Evolutionary conservation across 805 yeast genomes (phyloP), one percentile per base, ranked within the genome.

Genomic region (Nakazawaea pomicola): DNA sequence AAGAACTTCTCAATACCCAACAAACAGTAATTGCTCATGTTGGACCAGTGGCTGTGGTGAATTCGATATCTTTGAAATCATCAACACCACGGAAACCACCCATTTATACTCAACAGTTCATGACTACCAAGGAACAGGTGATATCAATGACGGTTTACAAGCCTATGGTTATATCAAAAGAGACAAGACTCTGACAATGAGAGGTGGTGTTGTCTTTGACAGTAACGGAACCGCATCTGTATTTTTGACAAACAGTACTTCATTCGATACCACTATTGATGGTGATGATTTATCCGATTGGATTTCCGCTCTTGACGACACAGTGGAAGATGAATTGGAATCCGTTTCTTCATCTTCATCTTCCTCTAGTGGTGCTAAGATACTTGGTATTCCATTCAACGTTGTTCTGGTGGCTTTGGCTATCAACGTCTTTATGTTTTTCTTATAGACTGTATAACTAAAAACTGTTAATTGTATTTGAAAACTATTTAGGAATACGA

Each of bases 21-120:
- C 62, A 4, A 76, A 76, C 49, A 62, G 65, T 28, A 77, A 76
- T 55, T 83, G 89, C 59, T 80, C 88, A 6, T 79, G 88, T 53
- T 83, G 90, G 90, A 66, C 73, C 33, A 70, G 82, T 21, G 91
- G 90, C 9, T 80, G 89, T 61, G 89, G 90, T 57, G 89, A 83
- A 60, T 80, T 77, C 50, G 91, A 83, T 60, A 73, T 81, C 49
- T 83, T 83, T 55, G 91, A 83, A 63, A 79, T 78, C 30, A 72
- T 80, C 77, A 83, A 83, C 60, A 61, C 64, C 42, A 76, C 87
- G 12, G 75, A 76, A 48, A 57, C 73, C 19, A 59, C 58, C 38
- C 69, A 78, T 43, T 67, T 83, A 50, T 80, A 67, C 61, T 68
- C 88, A 15, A 80, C 90, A 6, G 63, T 83, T 57, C 93, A 83